Percentiles rank a stretch among this genome's conserved stretches.
These are phyloP conservation scores for Cenchrus purpureus DNA, from an alignment of 176 grass and related monocot species.

Conservation along the genomic window DNA sequence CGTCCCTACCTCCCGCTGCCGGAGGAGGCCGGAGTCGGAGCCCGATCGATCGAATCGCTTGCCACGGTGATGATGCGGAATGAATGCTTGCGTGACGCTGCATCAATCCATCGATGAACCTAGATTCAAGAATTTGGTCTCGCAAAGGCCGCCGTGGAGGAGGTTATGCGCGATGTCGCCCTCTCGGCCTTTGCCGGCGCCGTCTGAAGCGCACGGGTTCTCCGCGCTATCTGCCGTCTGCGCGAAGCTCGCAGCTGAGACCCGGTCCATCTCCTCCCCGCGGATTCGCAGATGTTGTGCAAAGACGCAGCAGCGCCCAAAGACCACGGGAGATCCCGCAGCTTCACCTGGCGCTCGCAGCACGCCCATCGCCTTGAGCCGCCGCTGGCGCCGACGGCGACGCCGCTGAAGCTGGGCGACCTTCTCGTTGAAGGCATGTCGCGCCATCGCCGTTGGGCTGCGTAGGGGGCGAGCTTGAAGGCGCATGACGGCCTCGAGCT, in stretches of 20 bases:
- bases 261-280: constrained; percentile 48
- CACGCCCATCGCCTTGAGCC: constrained; percentile 62
- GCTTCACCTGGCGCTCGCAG: constrained; percentile 77
- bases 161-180: constrained; percentile 72
- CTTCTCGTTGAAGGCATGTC: constrained; percentile 82
- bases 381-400: constrained; percentile 53
- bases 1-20: too few species aligned
- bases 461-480: constrained; percentile 65
- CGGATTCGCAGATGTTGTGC: constrained; percentile 68
- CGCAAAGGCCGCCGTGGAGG: constrained; percentile 61
- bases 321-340: constrained; percentile 70
- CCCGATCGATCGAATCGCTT: background rate
- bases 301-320: constrained; percentile 74
- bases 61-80: background rate
- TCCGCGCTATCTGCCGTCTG: too few species aligned
- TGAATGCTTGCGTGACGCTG: background rate
- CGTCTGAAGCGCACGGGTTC: constrained; percentile 34
- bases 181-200: constrained; percentile 58
- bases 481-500: constrained; percentile 36
- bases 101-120: background rate
- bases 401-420: constrained; percentile 44
- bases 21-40: too few species aligned
- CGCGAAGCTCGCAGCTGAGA: constrained; percentile 26
- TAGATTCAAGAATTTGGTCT: constrained; percentile 56
- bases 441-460: constrained; percentile 70